A percentile compares a stretch with the other conserved stretches of the same genome.
Conservation (phyloP, 208 protist species). For the Giardia muris region DNA sequence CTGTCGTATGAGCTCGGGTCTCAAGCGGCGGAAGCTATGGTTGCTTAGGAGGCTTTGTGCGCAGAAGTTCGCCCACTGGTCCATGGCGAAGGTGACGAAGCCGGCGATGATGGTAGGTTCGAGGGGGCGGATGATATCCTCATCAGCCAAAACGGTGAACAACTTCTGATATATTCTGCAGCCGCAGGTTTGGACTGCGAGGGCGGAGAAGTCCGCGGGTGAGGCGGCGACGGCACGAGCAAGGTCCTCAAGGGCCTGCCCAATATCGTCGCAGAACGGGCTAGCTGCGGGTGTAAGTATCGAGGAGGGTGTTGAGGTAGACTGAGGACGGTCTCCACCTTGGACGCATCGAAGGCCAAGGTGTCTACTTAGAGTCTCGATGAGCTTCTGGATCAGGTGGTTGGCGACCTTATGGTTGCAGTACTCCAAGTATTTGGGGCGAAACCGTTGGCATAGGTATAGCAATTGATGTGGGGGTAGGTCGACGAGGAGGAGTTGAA, state of each 20-base stretch:
- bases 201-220: neutral
- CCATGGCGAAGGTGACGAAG: neutral
- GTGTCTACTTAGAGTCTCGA: too few species aligned
- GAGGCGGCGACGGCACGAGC: neutral
- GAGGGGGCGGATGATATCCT: neutral
- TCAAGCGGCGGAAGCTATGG: neutral
- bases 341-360: too few species aligned
- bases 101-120: neutral
- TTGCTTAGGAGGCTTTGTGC: neutral
- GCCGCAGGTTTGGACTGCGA: neutral
- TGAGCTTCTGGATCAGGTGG: neutral
- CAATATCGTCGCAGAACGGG: too few species aligned
- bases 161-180: constrained; percentile 3
- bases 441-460: neutral
- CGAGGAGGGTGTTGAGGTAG: too few species aligned
- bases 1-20: neutral
- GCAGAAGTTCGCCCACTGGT: neutral
- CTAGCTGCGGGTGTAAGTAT: neutral
- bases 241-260: neutral
- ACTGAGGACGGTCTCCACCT: too few species aligned
- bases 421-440: neutral
- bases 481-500: neutral
- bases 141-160: neutral
- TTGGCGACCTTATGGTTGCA: neutral
- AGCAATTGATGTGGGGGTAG: neutral